These are phyloP conservation scores for Arthrinium puccinioides DNA, from an alignment of 2,329 filamentous ascomycete genomes.

Conservation along the genomic window DNA sequence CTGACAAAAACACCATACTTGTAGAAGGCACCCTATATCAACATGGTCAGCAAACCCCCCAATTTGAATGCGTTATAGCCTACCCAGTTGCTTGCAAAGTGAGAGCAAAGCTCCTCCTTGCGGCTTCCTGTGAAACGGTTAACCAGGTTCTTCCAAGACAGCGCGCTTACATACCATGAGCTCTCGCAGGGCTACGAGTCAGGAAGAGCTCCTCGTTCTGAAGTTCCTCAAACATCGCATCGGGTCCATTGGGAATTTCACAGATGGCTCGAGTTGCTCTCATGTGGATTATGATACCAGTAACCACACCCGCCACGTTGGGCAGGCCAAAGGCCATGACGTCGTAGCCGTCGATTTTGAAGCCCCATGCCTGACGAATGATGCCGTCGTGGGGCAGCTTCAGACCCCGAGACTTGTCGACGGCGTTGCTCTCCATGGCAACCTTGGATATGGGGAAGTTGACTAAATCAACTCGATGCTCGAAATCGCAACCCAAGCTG, in stretches of 20 bases:
- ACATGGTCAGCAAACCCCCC: too few species aligned
- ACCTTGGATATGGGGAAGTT: constrained; percentile 14
- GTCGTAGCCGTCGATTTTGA: constrained; percentile 17
- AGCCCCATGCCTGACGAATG: too few species aligned
- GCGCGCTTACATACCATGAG: constrained; percentile 26
- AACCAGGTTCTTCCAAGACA: too few species aligned
- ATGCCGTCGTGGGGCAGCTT: too few species aligned
- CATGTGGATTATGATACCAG: constrained; percentile 49
- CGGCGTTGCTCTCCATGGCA: constrained; percentile 3
- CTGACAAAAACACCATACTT: constrained; percentile 55
- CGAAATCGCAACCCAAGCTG: constrained; percentile 36
- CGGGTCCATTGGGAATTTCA: constrained; percentile 42
- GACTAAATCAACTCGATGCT: constrained; percentile 21
- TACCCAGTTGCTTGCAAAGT: constrained; percentile 48
- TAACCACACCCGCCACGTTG: constrained; percentile 28
- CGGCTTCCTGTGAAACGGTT: constrained; percentile 20
- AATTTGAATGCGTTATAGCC: too few species aligned
- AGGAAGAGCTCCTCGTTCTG: constrained; percentile 38
- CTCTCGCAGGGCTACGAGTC: constrained; percentile 30
- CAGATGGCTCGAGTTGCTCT: constrained; percentile 48
- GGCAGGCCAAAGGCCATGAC: constrained; percentile 37
- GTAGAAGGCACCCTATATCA: constrained; percentile 51
- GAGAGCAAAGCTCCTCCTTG: constrained; percentile 38
- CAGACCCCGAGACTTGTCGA: background rate
- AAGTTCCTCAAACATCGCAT: constrained; percentile 51